Evolutionary conservation across 2,329 filamentous ascomycete species (phyloP), one percentile per base, ranked within the genome.

Genomic region (Fusarium xylarioides): DNA sequence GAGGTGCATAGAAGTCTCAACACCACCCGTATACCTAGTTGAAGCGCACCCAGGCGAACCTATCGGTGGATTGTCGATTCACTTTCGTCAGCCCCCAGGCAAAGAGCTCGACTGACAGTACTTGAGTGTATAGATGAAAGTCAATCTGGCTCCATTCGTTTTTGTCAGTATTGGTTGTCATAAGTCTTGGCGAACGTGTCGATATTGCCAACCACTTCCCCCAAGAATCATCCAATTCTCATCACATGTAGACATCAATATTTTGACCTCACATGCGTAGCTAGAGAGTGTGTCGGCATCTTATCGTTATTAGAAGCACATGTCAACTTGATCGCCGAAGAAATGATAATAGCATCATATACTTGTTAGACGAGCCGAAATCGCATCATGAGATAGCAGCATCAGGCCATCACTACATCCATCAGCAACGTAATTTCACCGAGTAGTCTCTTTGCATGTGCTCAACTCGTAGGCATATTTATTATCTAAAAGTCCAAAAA

Each of bases 401-500:
- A 47, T 58, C 55, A 37, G 55, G 16, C 55, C 55, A 58, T 50
- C 3, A 30, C 19, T 28, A 4, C 50, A 40, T n/a, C 18, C 19
- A 18, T 14, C 34, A 21, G 26, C 32, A 37, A 37, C 11, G 32
- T 11, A 58, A 58, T 50, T 34, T 50, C 55, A 50, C 42, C 32
- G 15, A 50, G 37, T 19, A 37, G 44, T 40, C 23, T 42, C 28
- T 15, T 49, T 70, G 35, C 58, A 64, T 54, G 50, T 42, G 35
- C 50, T 40, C 14, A 23, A 55, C 19, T 50, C 42, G 54, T 69
- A 46, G 16, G 34, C 18, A 21, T 37, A 44, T 35, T 23, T 38
- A n/a, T 8, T 21, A 32, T 34, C 60, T 58, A 74, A 26, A 66
- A 68, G 21, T 63, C 50, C 52, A 70, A 49, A 53, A 73, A 64